phyloP scores from a whole-genome alignment of 2,329 filamentous ascomycete species.

The Colletotrichum lindemuthianum region DNA sequence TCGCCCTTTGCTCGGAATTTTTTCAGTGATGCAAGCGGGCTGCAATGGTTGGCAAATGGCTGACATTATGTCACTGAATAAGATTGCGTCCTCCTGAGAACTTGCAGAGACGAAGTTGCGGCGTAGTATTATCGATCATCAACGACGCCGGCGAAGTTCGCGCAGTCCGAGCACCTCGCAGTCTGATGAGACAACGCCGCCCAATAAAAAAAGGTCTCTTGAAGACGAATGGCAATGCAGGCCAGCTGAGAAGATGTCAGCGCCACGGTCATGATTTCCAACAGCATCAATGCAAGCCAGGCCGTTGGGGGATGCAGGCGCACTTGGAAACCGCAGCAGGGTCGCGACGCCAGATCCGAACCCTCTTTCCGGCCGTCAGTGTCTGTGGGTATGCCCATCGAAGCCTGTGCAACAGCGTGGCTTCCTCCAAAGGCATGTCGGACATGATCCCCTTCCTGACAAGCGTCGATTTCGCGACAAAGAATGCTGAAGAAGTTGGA shows the following conservation, averaged over 20 bases:
- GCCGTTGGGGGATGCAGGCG: conserved; percentile 20
- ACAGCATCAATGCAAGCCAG: conserved; percentile 11
- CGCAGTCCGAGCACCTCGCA: conserved; percentile 24
- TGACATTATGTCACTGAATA: conserved; percentile 24
- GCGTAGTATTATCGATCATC: neutral
- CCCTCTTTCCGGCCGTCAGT: neutral
- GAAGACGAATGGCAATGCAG: neutral
- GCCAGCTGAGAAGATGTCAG: no score
- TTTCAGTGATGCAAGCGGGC: conserved; percentile 2
- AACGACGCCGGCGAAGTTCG: conserved; percentile 2
- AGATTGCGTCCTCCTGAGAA: conserved; percentile 31
- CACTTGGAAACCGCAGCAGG: neutral
- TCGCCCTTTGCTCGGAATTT: conserved; percentile 9
- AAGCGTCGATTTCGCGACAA: conserved; percentile 26
- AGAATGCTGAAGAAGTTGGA: conserved; percentile 25
- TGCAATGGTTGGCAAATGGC: conserved; percentile 25
- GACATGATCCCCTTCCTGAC: conserved; percentile 23
- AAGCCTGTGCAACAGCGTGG: conserved; percentile 29
- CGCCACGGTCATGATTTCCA: no score
- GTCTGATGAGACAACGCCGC: conserved; percentile 29
- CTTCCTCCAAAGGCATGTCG: conserved; percentile 6
- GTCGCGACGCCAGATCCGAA: neutral
- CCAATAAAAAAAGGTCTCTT: conserved; percentile 23
- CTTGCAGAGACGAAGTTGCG: conserved; percentile 16
- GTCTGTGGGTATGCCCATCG: conserved; percentile 1